Evolutionary conservation across 257 asterid species (phyloP).

Genomic region (Plantago ovata): DNA sequence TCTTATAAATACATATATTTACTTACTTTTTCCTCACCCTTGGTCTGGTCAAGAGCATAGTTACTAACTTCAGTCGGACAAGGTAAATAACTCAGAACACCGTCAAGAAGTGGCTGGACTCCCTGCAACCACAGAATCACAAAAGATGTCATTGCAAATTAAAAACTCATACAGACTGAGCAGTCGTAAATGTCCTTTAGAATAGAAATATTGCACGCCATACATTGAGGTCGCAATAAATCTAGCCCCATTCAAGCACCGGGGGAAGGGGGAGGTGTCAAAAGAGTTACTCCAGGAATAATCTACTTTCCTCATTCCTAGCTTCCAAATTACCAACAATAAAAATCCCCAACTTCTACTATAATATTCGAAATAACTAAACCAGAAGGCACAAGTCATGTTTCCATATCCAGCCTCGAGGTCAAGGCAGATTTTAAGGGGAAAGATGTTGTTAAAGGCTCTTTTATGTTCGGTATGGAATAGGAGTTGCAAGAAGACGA

Average conservation of each 20-base stretch:
- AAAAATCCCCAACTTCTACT: neutral
- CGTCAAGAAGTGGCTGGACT: slow-evolving; percentile 93
- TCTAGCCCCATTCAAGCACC: neutral
- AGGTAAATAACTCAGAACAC: slow-evolving; percentile 89
- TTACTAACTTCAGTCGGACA: slow-evolving; percentile 81
- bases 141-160: slow-evolving; percentile 7
- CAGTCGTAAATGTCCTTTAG: slow-evolving; percentile 7
- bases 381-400: neutral
- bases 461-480: too few relatives aligned
- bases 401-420: neutral
- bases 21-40: slow-evolving; percentile 83
- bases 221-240: neutral
- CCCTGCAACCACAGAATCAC: slow-evolving; percentile 54
- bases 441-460: too few relatives aligned
- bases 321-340: neutral
- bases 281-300: neutral
- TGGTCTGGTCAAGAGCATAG: slow-evolving; percentile 88
- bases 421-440: too few relatives aligned
- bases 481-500: too few relatives aligned
- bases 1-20: neutral
- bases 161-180: neutral
- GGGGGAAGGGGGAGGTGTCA: neutral
- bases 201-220: neutral
- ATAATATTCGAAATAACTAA: neutral
- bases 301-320: neutral